A percentile compares a stretch with the other conserved stretches of the same genome.
Evolutionary conservation across 805 yeast genomes (phyloP).

Genomic region (Candida tammaniensis): DNA sequence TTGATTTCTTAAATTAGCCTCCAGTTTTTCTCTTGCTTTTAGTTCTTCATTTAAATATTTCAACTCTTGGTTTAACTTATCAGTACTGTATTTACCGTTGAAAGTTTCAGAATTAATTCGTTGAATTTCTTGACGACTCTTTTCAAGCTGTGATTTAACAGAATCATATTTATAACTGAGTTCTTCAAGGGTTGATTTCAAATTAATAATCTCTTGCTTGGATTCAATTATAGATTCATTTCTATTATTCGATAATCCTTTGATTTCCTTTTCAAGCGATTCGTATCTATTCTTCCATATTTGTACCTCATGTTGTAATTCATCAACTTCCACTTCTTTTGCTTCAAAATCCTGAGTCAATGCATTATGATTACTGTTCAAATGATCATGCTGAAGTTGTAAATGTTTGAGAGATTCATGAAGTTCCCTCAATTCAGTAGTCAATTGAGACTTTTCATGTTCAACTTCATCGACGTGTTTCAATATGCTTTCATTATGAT

Average conservation of each 20-base stretch:
- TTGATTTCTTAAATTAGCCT: conserved; percentile 20
- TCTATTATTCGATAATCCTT: conserved; percentile 3
- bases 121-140: conserved; percentile 13
- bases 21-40: conserved; percentile 22
- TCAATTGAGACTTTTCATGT: too few relatives aligned
- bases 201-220: conserved; percentile 7
- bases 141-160: conserved; percentile 12
- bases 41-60: conserved; percentile 16
- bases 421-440: too few relatives aligned
- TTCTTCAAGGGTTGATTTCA: conserved; percentile 16
- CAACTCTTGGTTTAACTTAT: conserved; percentile 16
- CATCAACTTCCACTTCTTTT: conserved; percentile 17
- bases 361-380: conserved; percentile 6
- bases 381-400: conserved; percentile 3
- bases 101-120: conserved; percentile 9
- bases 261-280: conserved; percentile 5
- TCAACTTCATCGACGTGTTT: too few relatives aligned
- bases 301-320: conserved; percentile 11
- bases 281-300: conserved; percentile 14
- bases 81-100: conserved; percentile 11
- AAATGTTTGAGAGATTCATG: too few relatives aligned
- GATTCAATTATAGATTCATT: conserved; percentile 2
- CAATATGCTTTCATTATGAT: too few relatives aligned
- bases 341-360: conserved; percentile 5
- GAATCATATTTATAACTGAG: conserved; percentile 10